phyloP scores from a whole-genome alignment of 129 eudicot species.

The Dittrichia graveolens region DNA sequence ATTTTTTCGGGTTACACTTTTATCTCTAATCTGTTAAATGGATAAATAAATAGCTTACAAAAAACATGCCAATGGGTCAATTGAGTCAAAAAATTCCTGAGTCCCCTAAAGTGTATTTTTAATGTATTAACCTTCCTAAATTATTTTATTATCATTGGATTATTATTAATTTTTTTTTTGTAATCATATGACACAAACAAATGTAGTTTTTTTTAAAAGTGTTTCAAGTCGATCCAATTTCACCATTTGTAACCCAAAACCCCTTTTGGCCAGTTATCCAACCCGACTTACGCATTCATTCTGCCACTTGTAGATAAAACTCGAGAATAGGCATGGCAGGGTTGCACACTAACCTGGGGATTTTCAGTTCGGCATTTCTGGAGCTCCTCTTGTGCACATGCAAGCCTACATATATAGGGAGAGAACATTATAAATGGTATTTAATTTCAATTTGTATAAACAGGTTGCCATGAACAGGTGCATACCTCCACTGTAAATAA shows the following conservation, averaged over 20 bases:
- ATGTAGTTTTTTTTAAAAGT: background rate
- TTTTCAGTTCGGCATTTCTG: constrained; percentile 70
- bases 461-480: background rate
- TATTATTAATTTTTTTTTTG: background rate
- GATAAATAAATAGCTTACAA: background rate
- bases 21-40: background rate
- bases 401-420: constrained; percentile 44
- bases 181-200: background rate
- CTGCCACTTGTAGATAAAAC: background rate
- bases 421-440: background rate
- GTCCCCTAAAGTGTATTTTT: background rate
- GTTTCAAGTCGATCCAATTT: background rate
- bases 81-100: no score
- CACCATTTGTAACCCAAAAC: background rate
- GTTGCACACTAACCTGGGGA: constrained; percentile 44
- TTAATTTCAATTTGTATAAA: background rate
- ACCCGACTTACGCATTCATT: background rate
- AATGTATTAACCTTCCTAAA: background rate
- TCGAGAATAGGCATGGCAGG: background rate
- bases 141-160: background rate
- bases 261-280: background rate
- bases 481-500: constrained; percentile 81
- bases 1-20: background rate
- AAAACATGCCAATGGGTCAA: background rate
- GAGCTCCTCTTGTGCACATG: constrained; percentile 82